Conservation (phyloP, 23 red algal species). For the Cyanidium caldarium region DNA sequence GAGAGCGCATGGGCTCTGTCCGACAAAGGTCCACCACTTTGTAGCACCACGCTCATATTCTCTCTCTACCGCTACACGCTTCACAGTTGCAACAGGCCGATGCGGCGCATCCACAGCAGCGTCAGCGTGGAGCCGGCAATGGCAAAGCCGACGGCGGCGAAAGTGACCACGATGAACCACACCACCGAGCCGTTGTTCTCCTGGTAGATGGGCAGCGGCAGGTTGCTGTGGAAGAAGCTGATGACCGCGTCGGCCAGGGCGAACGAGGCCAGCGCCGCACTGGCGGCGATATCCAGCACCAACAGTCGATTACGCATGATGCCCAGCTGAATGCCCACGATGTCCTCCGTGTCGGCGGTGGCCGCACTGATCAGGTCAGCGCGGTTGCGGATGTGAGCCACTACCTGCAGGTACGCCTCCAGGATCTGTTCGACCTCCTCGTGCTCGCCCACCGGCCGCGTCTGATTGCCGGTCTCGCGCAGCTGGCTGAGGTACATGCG, state of each 20-base stretch:
- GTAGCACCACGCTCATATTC: too few relatives aligned
- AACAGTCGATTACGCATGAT: constrained; percentile 1
- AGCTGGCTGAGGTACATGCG: constrained; percentile 1
- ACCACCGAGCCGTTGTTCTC: not conserved
- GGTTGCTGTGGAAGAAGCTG: not conserved
- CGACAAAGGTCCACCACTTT: too few relatives aligned
- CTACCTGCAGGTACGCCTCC: not conserved
- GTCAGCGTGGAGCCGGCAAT: not conserved
- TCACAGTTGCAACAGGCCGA: not conserved
- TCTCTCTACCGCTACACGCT: not conserved
- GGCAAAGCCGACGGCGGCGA: not conserved
- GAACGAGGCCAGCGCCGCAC: not conserved
- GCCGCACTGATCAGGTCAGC: not conserved
- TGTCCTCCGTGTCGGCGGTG: not conserved
- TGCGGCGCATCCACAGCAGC: not conserved
- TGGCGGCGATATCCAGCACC: not conserved
- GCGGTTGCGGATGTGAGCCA: not conserved
- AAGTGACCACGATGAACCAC: not conserved
- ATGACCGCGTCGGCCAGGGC: not conserved
- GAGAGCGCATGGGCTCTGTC: too few relatives aligned
- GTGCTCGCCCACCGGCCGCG: not conserved
- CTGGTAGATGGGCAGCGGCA: not conserved
- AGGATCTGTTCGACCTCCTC: not conserved
- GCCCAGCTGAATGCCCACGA: constrained; percentile 1
- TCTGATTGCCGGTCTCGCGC: not conserved